phyloP scores from a whole-genome alignment of 768 basidiomycete species.

The Rhodotorula kratochvilovae region DNA sequence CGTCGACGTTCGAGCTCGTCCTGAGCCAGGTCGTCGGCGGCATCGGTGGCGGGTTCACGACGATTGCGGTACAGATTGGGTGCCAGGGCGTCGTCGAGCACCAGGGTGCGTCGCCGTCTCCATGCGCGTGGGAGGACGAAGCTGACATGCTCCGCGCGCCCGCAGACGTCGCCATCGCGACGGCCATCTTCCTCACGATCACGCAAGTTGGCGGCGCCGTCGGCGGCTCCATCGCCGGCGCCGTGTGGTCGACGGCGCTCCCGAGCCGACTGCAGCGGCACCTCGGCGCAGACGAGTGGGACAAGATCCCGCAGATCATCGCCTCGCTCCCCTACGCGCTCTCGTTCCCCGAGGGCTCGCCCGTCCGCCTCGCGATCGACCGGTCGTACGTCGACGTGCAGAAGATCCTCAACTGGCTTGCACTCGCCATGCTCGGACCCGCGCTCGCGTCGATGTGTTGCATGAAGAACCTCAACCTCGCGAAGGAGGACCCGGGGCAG shows the following conservation, averaged over 20 bases:
- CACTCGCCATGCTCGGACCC: slow-evolving; percentile 33
- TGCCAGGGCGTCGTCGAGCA: slow-evolving; percentile 41
- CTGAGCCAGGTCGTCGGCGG: slow-evolving; percentile 39
- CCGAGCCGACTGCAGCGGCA: slow-evolving; percentile 29
- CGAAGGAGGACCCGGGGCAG: slow-evolving; percentile 23
- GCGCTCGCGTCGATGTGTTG: slow-evolving; percentile 17
- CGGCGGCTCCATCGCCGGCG: slow-evolving; percentile 41
- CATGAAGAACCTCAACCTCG: slow-evolving; percentile 31
- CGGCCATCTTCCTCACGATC: slow-evolving; percentile 42
- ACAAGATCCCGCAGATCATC: slow-evolving; percentile 36
- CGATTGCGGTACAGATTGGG: slow-evolving; percentile 38
- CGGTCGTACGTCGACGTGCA: slow-evolving; percentile 40
- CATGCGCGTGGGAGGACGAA: rapidly evolving
- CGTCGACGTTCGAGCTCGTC: slow-evolving; percentile 40
- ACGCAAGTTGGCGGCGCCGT: slow-evolving; percentile 43
- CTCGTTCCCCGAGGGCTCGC: slow-evolving; percentile 34
- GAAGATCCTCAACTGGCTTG: slow-evolving; percentile 28
- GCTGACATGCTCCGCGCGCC: background rate
- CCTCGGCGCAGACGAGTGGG: slow-evolving; percentile 20
- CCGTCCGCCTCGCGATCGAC: slow-evolving; percentile 40
- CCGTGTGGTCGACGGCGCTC: slow-evolving; percentile 41
- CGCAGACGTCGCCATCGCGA: slow-evolving; percentile 42
- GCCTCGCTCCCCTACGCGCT: slow-evolving; percentile 40
- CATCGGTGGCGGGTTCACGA: slow-evolving; percentile 40
- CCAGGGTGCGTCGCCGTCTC: slow-evolving; percentile 14